Evolutionary conservation across 495 filamentous ascomycete genomes (phyloP).

Genomic region (Neurospora tetrasperma): DNA sequence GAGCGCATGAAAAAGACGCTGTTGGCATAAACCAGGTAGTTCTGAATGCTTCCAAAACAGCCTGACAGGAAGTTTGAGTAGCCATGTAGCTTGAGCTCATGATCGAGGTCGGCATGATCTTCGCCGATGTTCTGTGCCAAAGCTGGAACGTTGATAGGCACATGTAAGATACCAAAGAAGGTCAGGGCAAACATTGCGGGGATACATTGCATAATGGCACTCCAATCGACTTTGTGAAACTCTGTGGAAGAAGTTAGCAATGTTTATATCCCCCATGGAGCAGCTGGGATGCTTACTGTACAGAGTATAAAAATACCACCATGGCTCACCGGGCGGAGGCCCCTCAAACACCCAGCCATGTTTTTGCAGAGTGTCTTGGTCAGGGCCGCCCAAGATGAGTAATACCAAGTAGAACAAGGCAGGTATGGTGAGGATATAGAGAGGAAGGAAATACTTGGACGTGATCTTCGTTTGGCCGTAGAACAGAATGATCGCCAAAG

Average conservation of each 20-base stretch:
- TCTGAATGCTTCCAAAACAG: conserved; percentile 80
- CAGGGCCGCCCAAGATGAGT: conserved; percentile 50
- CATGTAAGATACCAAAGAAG: conserved; percentile 94
- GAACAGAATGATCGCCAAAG: conserved; percentile 66
- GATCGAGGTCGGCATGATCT: conserved; percentile 81
- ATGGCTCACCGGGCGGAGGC: conserved; percentile 74
- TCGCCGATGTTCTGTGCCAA: conserved; percentile 80
- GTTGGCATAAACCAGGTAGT: conserved; percentile 96
- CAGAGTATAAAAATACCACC: conserved; percentile 93
- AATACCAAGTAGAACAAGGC: conserved; percentile 74
- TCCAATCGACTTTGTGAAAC: conserved; percentile 66
- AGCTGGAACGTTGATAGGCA: conserved; percentile 95
- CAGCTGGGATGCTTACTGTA: conserved; percentile 52
- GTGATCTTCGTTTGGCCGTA: conserved; percentile 61
- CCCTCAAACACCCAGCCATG: conserved; percentile 85
- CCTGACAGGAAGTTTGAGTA: conserved; percentile 89
- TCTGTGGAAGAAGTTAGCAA: conserved; percentile 37
- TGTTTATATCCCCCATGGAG: background rate
- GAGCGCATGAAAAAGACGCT: conserved; percentile 89
- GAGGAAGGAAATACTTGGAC: conserved; percentile 71
- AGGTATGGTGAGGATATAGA: conserved; percentile 77
- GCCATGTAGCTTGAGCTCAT: conserved; percentile 87
- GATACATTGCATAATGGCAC: conserved; percentile 64
- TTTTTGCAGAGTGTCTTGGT: conserved; percentile 51
- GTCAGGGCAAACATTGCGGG: conserved; percentile 96